Percentiles rank a stretch among this genome's conserved stretches.
phyloP scores from a whole-genome alignment of 1,284 basidiomycete species.

The Ustilago sp. region DNA sequence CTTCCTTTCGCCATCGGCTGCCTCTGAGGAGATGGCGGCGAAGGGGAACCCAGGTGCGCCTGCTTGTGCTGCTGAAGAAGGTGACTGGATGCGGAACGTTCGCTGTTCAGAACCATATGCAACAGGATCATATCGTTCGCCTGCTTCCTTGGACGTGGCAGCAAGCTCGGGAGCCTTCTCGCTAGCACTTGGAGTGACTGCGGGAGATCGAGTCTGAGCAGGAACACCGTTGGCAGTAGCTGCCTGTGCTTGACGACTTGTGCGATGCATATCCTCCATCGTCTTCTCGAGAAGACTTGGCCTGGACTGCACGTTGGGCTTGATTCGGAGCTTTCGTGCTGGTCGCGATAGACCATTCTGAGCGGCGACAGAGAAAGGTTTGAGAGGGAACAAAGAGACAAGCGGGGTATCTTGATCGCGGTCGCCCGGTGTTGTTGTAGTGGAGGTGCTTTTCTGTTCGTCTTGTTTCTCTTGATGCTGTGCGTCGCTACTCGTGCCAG shows the following conservation, averaged over 20 bases:
- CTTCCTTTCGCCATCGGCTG: background rate
- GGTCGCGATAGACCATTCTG: slow-evolving; percentile 16
- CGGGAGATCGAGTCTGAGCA: background rate
- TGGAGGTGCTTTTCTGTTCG: background rate
- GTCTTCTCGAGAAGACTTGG: slow-evolving; percentile 33
- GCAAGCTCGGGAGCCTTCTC: background rate
- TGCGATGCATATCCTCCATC: slow-evolving; percentile 23
- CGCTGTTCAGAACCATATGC: slow-evolving; percentile 28
- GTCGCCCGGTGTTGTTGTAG: background rate
- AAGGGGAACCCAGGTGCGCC: slow-evolving; percentile 16
- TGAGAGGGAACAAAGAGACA: slow-evolving; percentile 5
- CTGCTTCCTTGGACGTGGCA: background rate
- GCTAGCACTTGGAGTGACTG: background rate
- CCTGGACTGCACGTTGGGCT: slow-evolving; percentile 37
- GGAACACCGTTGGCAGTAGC: slow-evolving; percentile 10
- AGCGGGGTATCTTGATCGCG: slow-evolving; percentile 20
- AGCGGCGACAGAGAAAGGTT: background rate
- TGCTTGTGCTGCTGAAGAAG: background rate
- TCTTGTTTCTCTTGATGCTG: background rate
- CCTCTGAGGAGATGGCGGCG: slow-evolving; percentile 6
- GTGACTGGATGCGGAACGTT: slow-evolving; percentile 25
- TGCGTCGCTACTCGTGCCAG: background rate
- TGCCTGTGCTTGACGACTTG: slow-evolving; percentile 16
- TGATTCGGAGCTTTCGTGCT: slow-evolving; percentile 27
- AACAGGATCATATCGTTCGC: slow-evolving; percentile 20